A percentile compares a stretch with the other conserved stretches of the same genome.
These are phyloP conservation scores for Pichia sp. DNA, from an alignment of 1,139 yeast genomes.

Conservation along the genomic window DNA sequence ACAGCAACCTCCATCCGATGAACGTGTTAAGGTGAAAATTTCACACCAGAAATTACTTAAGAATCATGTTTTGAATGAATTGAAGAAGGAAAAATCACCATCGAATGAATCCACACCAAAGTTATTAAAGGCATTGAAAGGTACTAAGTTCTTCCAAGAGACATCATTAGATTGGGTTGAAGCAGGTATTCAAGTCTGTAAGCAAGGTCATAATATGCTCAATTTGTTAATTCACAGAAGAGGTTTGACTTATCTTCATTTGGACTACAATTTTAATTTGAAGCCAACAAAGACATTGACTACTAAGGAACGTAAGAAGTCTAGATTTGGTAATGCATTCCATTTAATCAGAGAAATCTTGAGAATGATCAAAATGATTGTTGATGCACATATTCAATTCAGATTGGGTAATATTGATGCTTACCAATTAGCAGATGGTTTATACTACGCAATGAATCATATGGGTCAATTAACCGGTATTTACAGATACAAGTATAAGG, in stretches of 20 bases:
- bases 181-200: slow-evolving; percentile 91
- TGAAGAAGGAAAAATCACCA: slow-evolving; percentile 71
- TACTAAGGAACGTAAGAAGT: slow-evolving; percentile 93
- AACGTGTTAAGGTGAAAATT: slow-evolving; percentile 74
- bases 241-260: slow-evolving; percentile 88
- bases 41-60: slow-evolving; percentile 89
- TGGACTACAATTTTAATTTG: slow-evolving; percentile 92
- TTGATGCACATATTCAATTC: slow-evolving; percentile 92
- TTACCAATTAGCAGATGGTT: slow-evolving; percentile 91
- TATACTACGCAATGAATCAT: slow-evolving; percentile 87
- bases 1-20: slow-evolving; percentile 60
- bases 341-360: slow-evolving; percentile 89
- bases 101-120: slow-evolving; percentile 60
- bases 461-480: slow-evolving; percentile 96
- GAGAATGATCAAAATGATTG: slow-evolving; percentile 76
- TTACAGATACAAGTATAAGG: slow-evolving; percentile 93
- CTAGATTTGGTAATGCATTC: slow-evolving; percentile 96
- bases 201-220: slow-evolving; percentile 93
- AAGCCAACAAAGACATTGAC: slow-evolving; percentile 97
- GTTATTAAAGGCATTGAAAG: slow-evolving; percentile 64
- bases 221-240: slow-evolving; percentile 86
- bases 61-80: slow-evolving; percentile 66
- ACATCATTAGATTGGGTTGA: slow-evolving; percentile 98
- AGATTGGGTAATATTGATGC: slow-evolving; percentile 91
- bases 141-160: slow-evolving; percentile 86